These are phyloP conservation scores for Corymbia calophylla DNA, from an alignment of 441 rosid species.

Conservation along the genomic window DNA sequence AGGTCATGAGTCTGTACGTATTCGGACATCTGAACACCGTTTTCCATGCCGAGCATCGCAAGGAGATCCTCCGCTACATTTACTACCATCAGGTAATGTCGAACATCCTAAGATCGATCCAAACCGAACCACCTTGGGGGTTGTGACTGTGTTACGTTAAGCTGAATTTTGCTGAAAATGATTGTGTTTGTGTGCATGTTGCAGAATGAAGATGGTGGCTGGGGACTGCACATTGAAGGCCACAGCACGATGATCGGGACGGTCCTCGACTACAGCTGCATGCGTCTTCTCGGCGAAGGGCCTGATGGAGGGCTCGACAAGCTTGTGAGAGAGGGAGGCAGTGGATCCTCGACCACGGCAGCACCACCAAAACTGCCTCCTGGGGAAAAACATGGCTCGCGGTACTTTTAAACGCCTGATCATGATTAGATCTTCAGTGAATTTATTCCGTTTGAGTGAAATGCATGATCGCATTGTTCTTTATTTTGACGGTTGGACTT, in stretches of 20 bases:
- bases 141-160: not conserved
- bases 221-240: constrained; percentile 65
- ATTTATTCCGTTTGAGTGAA: not conserved
- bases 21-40: constrained; percentile 7
- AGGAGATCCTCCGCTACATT: constrained; percentile 17
- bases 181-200: not conserved
- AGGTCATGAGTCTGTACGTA: constrained; percentile 11
- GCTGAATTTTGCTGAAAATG: not conserved
- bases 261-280: constrained; percentile 16
- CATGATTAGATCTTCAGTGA: not conserved
- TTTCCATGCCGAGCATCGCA: constrained; percentile 16
- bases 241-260: constrained; percentile 60
- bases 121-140: not conserved
- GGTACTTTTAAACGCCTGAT: not conserved
- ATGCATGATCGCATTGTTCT: not conserved
- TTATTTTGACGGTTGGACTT: not conserved
- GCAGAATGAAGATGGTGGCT: constrained; percentile 63
- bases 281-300: constrained; percentile 14
- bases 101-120: not conserved
- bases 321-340: constrained; percentile 15
- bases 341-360: constrained; percentile 31
- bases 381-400: constrained; percentile 79
- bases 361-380: constrained; percentile 41
- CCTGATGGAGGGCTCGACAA: constrained; percentile 15
- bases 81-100: constrained; percentile 14